Base-by-base conservation (phyloP, 371 early-diverging fungal species). In the Apophysomyces elegans region DNA sequence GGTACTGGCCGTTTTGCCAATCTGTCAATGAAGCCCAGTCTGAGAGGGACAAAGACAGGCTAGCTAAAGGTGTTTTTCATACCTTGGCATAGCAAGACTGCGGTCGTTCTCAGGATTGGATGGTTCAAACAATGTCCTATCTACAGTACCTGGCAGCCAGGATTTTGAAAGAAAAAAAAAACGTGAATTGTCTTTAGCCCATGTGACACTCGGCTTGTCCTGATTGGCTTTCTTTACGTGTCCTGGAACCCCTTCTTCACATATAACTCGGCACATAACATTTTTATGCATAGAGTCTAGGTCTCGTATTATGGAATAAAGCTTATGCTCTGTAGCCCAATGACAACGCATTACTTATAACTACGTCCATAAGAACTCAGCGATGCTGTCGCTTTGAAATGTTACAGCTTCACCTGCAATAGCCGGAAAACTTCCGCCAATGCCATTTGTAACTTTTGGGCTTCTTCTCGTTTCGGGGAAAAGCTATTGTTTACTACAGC, bases 281-380 rank as follows among this genome's bases (percentile, higher is more conserved):
- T 61, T 61, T 44, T 37, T 39, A 35, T 64, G 64, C 37, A 58
- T 38, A n/a, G 58, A 44, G 38, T 64, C 58, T 14, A 64, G n/a
- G 37, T 64, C 64, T 35, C 45, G 58, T 37, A 64, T 58, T 58
- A 64, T 58, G 9, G 59, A 58, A 46, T 64, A 58, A 4, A 64
- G 36, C 26, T 64, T 64, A 13, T 64, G 37, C 18, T 58, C 46
- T 58, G 58, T 64, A 13, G 64, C 64, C 64, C 64, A 64, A 16
- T 58, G 37, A 11, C 26, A 39, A 26, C 64, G 58, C 44, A 58
- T 44, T 14, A 39, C 58, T 59, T 64, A 64, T 12, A 41, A 50
- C 0, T 5, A 4, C 21, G 26, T 50, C 16, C 14, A 50, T 14
- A 32, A 50, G 14, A 45, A 45, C 5, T 16, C 16, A 7, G 7